Evolutionary conservation across 116 monocot species (phyloP), one percentile per base, ranked within the genome.

Genomic region (Phalaenopsis hybrid): DNA sequence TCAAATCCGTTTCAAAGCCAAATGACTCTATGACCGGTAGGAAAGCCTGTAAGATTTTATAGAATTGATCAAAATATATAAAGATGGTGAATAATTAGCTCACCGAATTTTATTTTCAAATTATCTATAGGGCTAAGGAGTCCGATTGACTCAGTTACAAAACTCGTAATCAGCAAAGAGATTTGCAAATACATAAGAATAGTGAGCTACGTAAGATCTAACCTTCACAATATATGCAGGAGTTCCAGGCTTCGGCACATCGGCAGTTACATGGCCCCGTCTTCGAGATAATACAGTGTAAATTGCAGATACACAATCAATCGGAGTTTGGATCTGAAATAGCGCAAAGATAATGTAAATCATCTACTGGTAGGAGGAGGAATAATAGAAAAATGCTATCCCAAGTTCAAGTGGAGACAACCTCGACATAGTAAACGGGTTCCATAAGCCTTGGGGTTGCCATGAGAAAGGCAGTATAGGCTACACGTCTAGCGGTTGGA

Each of bases 211-310:
- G 10, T 48, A 48, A 48, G 48, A 48, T 11, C 78, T 31, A 79
- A 98, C 98, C 95, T 98, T 98, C 37, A 98, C 95, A 86, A 95
- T 89, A 59, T 98, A 98, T 17, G 92, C 92, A 65, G 98, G 98
- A n/a, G 98, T 98, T 0, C 98, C 98, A 34, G 98, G 93, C 82
- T 95, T 93, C 9, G 98, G 95, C 25, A 98, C 84, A 81, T 98
- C 98, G 37, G 93, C 93, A 18, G 93, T 93, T 31, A 98, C 98
- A 88, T 98, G 98, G 13, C 98, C 98, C 55, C 98, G 92, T 28
- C 98, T 72, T 31, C 93, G 90, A 34, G 95, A 93, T 75, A 98
- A 83, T 21, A 98, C 98, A 45, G 93, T 93, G 82, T 98, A 98
- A 34, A 98, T 98, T 43, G 98, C 98, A 74, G 95, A 95, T 34